These are phyloP conservation scores for Candolleomyces aberdarensis DNA, from an alignment of 768 basidiomycete genomes.

Conservation along the genomic window DNA sequence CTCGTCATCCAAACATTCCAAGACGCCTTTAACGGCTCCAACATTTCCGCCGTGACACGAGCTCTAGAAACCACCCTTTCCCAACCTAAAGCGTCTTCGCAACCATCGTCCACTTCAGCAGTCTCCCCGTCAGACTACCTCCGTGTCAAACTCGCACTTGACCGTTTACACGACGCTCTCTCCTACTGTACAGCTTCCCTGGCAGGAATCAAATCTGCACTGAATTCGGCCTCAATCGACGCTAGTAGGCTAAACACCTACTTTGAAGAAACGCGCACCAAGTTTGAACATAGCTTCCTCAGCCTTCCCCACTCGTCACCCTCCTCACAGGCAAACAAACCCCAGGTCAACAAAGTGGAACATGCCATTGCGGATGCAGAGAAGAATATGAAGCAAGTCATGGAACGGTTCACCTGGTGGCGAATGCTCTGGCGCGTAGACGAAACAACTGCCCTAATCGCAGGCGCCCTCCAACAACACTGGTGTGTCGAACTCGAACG, in stretches of 20 bases:
- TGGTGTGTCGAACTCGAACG: conserved; percentile 50
- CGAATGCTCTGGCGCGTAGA: conserved; percentile 43
- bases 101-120: not conserved
- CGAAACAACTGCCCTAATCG: conserved; percentile 39
- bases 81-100: conserved; percentile 8
- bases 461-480: conserved; percentile 31
- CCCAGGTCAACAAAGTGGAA: conserved; percentile 24
- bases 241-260: conserved; percentile 33
- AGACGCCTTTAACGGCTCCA: conserved; percentile 55
- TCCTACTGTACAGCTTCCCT: conserved; percentile 32
- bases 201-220: conserved; percentile 23
- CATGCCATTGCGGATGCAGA: conserved; percentile 36
- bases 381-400: conserved; percentile 33
- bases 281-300: conserved; percentile 36
- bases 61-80: conserved; percentile 29
- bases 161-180: conserved; percentile 39
- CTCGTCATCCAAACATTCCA: conserved; percentile 62
- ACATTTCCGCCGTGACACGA: conserved; percentile 46
- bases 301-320: conserved; percentile 13
- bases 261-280: conserved; percentile 37
- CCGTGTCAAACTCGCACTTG: conserved; percentile 34
- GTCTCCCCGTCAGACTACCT: conserved; percentile 18
- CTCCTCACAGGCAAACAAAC: not conserved
- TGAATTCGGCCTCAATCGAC: conserved; percentile 32
- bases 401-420: conserved; percentile 47